Evolutionary conservation across 805 yeast genomes (phyloP), one percentile per base, ranked within the genome.

Genomic region (Kazachstania bromeliacearum): DNA sequence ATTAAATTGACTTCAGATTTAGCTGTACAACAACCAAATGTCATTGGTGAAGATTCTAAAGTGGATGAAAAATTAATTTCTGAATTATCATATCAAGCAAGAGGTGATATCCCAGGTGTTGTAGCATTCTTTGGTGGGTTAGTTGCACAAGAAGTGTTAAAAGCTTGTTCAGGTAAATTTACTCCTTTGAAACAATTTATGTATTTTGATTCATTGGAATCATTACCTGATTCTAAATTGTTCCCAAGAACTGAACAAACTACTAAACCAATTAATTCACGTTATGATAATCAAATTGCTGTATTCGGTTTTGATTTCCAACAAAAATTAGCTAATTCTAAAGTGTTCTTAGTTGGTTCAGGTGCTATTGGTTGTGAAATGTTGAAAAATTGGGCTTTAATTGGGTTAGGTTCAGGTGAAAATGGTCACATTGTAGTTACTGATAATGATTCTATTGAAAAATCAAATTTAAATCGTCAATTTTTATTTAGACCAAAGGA

Each of bases 361-460:
- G 98, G 98, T 57, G 98, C 98, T 14, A 92, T 92, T 67, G 98
- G 98, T 27, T 92, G 98, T 67, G 98, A 92, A 64, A 89, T 92
- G 88, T 70, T 92, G 53, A 92, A 92, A 64, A 88, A 85, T 56
- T 92, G 97, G 97, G 96, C 98, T 4, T 72, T 92, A 73, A 71
- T 88, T 75, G 98, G 98, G 31, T 66, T 92, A 36, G 97, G 95
- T 24, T 71, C 94, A 17, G 97, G 97, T 28, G 85, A 88, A 27
- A 61, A 81, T 3, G 98, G 98, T 51, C 72, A 75, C 50, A 83
- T 92, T 41, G 63, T 65, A 36, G 79, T 92, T 32, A 92, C 98
- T 18, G 98, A 42, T 35, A 92, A 79, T 57, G 98, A 92, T 57
- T 75, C 92, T 5, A 92, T 92, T 55, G 99, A 92, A 62, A 85